Evolutionary conservation across 1,284 basidiomycete genomes (phyloP), one percentile per base, ranked within the genome.

Genomic region (Sphagnurus paluster): DNA sequence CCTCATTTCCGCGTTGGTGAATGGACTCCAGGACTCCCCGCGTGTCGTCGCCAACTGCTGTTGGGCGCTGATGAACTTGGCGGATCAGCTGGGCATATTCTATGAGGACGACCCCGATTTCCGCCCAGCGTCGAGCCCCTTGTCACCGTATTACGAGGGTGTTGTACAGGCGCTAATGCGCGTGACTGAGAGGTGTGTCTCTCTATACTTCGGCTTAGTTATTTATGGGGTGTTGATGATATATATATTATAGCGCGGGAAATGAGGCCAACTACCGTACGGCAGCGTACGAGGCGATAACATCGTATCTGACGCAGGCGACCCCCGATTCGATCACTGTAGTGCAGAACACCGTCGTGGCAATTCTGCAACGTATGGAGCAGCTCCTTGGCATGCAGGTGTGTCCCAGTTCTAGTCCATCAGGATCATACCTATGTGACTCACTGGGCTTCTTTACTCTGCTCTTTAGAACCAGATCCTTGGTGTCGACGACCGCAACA

Each of bases 181-280:
- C 28, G 82, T 94, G 19, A 93, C 93, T 2, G 92, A 96, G 63
- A 88, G 81, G 90, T 91, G 56, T 56, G 80, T 34, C 30, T 35
- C 24, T 29, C 13, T 21, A 26, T 46, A 36, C 9, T 24, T 6
- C 42, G 20, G 1, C 2, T 21, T 23, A 19, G 47, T 61, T 13
- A 63, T 36, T 38, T 21, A 26, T 26, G 38, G 35, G 41, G 52
- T 46, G 32, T 49, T 44, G 57, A 17, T 16, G 7, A n/a, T n/a
- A n/a, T n/a, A n/a, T n/a, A n/a, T n/a, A n/a, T n/a, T n/a, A n/a
- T 52, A 93, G 92, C 53, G 75, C 83, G 7, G 80, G 79, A 44
- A 98, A 98, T 66, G 96, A 98, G 61, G 78, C 86, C 44, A 97
- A 98, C 70, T 92, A 87, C 72, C 82, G 97, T 56, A 96, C 93